phyloP scores from a whole-genome alignment of 1,139 yeast species.

The Geotrichum cucujoidarum region DNA sequence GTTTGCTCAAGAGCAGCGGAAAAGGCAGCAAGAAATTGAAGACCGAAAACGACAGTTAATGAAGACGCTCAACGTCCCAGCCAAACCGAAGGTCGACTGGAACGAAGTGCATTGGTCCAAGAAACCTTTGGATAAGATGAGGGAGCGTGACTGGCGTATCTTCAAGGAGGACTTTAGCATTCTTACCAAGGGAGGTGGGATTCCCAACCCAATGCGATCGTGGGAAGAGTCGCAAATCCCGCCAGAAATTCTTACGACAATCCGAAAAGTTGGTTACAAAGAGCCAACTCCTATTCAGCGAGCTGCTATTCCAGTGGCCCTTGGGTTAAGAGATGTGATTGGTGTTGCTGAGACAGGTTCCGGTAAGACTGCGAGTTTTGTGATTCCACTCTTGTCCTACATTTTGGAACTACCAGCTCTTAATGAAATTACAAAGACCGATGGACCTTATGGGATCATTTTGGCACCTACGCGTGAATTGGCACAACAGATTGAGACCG shows the following conservation, averaged over 20 bases:
- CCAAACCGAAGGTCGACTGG: conserved; percentile 21
- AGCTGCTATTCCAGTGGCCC: conserved; percentile 75
- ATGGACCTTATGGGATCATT: conserved; percentile 65
- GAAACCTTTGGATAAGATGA: conserved; percentile 63
- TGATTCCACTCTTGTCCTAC: conserved; percentile 66
- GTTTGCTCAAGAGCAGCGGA: conserved; percentile 31
- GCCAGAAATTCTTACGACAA: conserved; percentile 38
- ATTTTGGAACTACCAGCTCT: conserved; percentile 46
- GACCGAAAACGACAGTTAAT: conserved; percentile 17
- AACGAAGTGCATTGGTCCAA: conserved; percentile 62
- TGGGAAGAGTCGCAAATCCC: conserved; percentile 68
- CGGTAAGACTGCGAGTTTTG: conserved; percentile 84
- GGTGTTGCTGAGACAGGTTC: conserved; percentile 98
- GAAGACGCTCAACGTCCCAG: conserved; percentile 19
- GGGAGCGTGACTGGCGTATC: conserved; percentile 82
- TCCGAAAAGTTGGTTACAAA: conserved; percentile 44
- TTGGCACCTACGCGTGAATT: conserved; percentile 92
- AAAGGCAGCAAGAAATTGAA: conserved; percentile 23
- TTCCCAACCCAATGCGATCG: conserved; percentile 58
- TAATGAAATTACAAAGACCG: conserved; percentile 39
- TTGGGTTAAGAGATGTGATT: conserved; percentile 57
- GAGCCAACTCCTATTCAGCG: conserved; percentile 89
- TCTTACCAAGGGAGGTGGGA: conserved; percentile 49
- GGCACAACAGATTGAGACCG: conserved; percentile 76
- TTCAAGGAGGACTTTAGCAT: conserved; percentile 75